Base-by-base conservation (phyloP, 495 filamentous ascomycete species). In the Aspergillus incahuasiensis region DNA sequence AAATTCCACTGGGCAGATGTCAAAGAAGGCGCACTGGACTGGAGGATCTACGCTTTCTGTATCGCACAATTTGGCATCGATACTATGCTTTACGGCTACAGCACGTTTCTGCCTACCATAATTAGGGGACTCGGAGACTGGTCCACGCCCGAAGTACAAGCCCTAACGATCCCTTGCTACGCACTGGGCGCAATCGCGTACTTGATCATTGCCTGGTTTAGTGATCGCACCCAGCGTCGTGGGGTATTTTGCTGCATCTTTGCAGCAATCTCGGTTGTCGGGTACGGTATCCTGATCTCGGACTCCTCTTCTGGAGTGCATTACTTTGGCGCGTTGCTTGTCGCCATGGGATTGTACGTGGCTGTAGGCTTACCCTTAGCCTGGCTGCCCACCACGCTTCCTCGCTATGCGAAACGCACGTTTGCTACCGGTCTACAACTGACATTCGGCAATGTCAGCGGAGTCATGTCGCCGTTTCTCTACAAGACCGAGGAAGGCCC, bases 121-220 rank as follows among this genome's bases (percentile, higher is more conserved):
- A 90, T 92, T 69, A 71, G 81, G 24, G 83, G 77, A 11, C 79
- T 90, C 52, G 84, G 85, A 1, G 62, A 72, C 15, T 90, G 85
- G 79, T 73, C 79, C 0, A 71, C 72, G 0, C 78, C 86, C 0
- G 68, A 87, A 53, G 76, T 87, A 16, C 88, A 92, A 67, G 79
- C 86, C 21, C 79, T 90, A n/a, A 91, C 87, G 0, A 87, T 92
- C 40, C 88, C 88, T 4, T 87, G 85, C 65, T 92, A 90, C 60
- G 79, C 78, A 39, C 64, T 89, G 9, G 88, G 87, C 0, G 86
- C 85, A 0, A 73, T 85, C 28, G 78, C 76, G 0, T 91, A 88
- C 57, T 77, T 91, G 62, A 56, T 73, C 8, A 67, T 83, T 2
- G 87, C 88, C 1, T 75, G 73, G 50, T 54, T 86, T 19, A 85